Base-by-base conservation (phyloP, 129 eudicot genomes). In the Logfia minima region DNA sequence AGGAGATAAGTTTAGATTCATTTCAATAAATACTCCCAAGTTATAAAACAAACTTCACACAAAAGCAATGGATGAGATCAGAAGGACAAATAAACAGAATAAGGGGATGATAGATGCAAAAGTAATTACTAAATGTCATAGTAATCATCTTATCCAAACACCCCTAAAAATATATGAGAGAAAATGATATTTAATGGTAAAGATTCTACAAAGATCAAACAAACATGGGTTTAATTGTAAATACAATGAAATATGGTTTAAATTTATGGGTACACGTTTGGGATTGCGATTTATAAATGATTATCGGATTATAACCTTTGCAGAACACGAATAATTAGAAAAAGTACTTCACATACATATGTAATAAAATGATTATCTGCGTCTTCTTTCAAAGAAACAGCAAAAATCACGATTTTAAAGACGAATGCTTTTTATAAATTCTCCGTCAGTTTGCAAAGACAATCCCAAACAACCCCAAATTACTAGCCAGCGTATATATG, bases 401-500 rank as follows among this genome's bases (percentile, higher is more conserved):
- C 43, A 37, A 37, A 37, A 37, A 32, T 32, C 35, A 5, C 35
- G 35, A 32, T 4, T 32, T 32, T 32, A 32, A 32, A 32, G 6
- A 4, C 1, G 35, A 4, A 32, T 32, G 43, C 43, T 37, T 37
- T 37, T 35, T 5, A 7, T 5, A 35, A 35, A 35, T 35, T 6
- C 8, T 35, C 41, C 6, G 6, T 5, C 45, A 7, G 45, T 37
- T 37, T 41, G 26, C 31, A 23, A 59, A 59, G 5, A 48, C 55
- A 14, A 48, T 48, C 55, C 52, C 55, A 48, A 48, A 14, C 55
- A 48, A 48, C 55, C 6, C 18, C 55, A 56, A 68, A 55, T 14
- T 24, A 71, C 71, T 74, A 81, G 41, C 89, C 92, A 13, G 80
- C 70, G 62, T 82, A 84, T 26, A 89, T 81, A 62, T 79, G 94